Percentiles rank a stretch among this genome's conserved stretches.
Evolutionary conservation across 1,139 yeast species (phyloP).

Genomic region (Cylindricascospora bacillispora): DNA sequence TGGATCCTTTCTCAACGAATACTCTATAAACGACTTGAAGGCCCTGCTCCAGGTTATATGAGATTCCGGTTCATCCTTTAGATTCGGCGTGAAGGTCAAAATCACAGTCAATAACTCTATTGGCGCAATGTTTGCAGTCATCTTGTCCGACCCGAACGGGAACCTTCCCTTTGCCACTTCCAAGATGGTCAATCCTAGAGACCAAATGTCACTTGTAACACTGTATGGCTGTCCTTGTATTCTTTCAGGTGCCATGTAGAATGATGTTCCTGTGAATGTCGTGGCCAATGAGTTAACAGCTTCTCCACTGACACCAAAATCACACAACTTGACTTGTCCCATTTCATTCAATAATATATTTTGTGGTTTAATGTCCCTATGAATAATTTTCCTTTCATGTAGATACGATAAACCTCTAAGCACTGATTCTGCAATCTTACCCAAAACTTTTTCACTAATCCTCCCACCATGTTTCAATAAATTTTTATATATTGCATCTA

Average conservation of each 20-base stretch:
- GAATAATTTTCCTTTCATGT: constrained; percentile 79
- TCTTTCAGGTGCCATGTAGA: constrained; percentile 97
- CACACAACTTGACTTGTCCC: constrained; percentile 88
- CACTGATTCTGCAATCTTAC: constrained; percentile 79
- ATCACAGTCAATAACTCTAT: constrained; percentile 76
- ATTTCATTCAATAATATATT: constrained; percentile 61
- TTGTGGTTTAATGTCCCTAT: constrained; percentile 88
- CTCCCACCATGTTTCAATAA: constrained; percentile 59
- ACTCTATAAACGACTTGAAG: constrained; percentile 69
- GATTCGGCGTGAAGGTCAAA: constrained; percentile 66
- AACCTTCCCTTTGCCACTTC: constrained; percentile 87
- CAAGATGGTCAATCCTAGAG: constrained; percentile 75
- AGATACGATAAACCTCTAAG: constrained; percentile 73
- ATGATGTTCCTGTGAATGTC: constrained; percentile 93
- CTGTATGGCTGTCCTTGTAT: constrained; percentile 91
- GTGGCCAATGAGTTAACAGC: constrained; percentile 91
- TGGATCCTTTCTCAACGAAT: constrained; percentile 72
- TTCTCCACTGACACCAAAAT: constrained; percentile 97
- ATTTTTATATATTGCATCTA: constrained; percentile 78
- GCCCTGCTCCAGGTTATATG: constrained; percentile 73
- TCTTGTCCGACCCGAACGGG: constrained; percentile 41
- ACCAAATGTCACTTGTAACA: constrained; percentile 94
- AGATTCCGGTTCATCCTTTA: constrained; percentile 64
- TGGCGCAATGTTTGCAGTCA: constrained; percentile 43
- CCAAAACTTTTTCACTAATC: constrained; percentile 83